Evolutionary conservation across 495 filamentous ascomycete genomes (phyloP).

Genomic region (Penicillium lividum): DNA sequence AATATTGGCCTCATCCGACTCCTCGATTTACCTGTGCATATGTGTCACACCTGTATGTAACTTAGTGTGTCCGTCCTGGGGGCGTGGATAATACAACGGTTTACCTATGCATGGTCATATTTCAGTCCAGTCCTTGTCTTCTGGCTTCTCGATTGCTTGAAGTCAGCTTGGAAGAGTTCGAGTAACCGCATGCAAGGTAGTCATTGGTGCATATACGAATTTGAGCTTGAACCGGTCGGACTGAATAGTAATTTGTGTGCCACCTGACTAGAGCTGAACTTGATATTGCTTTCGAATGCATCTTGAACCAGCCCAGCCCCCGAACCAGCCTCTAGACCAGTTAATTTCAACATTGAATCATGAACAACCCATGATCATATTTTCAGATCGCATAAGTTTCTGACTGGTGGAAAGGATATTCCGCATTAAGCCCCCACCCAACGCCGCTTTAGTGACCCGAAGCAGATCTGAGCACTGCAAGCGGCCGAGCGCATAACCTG

Average conservation of each 20-base stretch:
- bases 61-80: constrained; percentile 23
- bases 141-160: no score
- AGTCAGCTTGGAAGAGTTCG: no score
- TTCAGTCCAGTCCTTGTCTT: not conserved
- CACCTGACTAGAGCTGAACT: not conserved
- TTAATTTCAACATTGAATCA: no score
- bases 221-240: not conserved
- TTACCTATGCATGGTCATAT: not conserved
- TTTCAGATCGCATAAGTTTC: not conserved
- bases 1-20: constrained; percentile 8
- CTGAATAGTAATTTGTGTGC: not conserved
- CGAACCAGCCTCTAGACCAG: not conserved
- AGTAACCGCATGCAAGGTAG: no score
- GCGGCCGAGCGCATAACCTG: constrained; percentile 1
- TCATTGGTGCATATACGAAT: not conserved
- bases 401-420: not conserved
- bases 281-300: not conserved
- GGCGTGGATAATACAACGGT: constrained; percentile 26
- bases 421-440: not conserved
- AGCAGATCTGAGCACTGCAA: not conserved
- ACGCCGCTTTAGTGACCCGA: not conserved
- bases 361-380: no score
- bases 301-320: not conserved
- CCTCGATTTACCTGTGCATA: constrained; percentile 20
- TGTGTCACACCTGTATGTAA: constrained; percentile 21